Conservation (phyloP, 2,329 filamentous ascomycete species). For the Colletotrichum coccodes region DNA sequence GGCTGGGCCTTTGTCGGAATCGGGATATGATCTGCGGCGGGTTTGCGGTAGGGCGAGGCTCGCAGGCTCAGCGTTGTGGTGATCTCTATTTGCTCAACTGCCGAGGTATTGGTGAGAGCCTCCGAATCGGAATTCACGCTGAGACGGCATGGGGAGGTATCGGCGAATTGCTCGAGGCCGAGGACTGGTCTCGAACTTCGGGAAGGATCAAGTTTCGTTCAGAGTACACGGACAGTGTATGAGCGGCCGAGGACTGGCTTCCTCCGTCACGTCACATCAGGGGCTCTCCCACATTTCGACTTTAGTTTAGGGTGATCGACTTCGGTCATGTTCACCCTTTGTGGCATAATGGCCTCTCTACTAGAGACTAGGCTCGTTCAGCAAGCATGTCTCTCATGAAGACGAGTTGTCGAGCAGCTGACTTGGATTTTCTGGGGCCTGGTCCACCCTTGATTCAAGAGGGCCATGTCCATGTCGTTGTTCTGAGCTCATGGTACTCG, state of each 20-base stretch:
- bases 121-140: not conserved
- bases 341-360: not conserved
- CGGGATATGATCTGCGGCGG: not conserved
- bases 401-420: not conserved
- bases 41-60: not conserved
- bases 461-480: too few relatives aligned
- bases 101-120: not conserved
- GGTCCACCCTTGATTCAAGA: too few relatives aligned
- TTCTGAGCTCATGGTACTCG: too few relatives aligned
- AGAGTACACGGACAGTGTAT: too few relatives aligned
- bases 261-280: not conserved
- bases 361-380: not conserved
- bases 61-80: not conserved
- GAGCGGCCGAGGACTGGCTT: not conserved
- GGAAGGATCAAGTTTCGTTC: too few relatives aligned
- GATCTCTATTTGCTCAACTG: not conserved
- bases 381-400: not conserved
- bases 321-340: not conserved
- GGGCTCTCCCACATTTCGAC: not conserved
- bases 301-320: not conserved
- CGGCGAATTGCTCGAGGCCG: not conserved
- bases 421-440: too few relatives aligned
- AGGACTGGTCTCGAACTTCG: not conserved
- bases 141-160: not conserved
- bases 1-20: not conserved